Evolutionary conservation across 805 yeast genomes (phyloP), one percentile per base, ranked within the genome.

Genomic region (Debaryomyces tyrocola): DNA sequence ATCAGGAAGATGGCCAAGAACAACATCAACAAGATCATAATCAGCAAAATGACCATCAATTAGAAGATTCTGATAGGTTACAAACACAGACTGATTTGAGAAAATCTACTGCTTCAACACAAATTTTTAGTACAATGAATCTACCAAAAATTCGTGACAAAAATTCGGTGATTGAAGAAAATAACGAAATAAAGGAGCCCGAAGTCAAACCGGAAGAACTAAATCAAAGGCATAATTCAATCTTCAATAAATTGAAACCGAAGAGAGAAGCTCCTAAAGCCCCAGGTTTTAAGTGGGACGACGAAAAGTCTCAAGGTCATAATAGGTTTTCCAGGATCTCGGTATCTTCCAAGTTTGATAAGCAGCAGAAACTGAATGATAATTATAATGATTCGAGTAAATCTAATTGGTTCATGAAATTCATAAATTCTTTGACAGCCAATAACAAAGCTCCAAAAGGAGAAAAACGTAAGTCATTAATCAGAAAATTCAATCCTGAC

Each of bases 361-460:
- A 48, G 35, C 34, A 28, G 20, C 33, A 27, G 4, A 34, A 18
- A n/a, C 21, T 28, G 6, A 18, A 38, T 18, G 29, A 38, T 11
- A 41, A 39, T 17, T 34, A 20, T 10, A 28, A 41, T 28, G 40
- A 46, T 24, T 37, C 40, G 15, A 49, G 41, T 20, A 45, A 65
- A 57, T 58, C 53, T 50, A 64, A 63, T 44, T 73, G 78, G 78
- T 72, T 73, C 51, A 69, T 56, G 58, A 62, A 66, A 50, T 60
- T 73, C 33, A 60, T 73, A 48, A 62, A 59, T 47, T 55, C 64
- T 2, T 55, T 67, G 37, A 48, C 61, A 24, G 34, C 31, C 6
- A 24, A 41, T 37, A 36, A 43, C 9, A 46, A 28, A 24, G 6
- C 28, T 3, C 6, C 28, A 9, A 15, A 5, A 27, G 34, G 31